These are phyloP conservation scores for Colletotrichum acutatum DNA, from an alignment of 2,329 filamentous ascomycete genomes.

Conservation along the genomic window DNA sequence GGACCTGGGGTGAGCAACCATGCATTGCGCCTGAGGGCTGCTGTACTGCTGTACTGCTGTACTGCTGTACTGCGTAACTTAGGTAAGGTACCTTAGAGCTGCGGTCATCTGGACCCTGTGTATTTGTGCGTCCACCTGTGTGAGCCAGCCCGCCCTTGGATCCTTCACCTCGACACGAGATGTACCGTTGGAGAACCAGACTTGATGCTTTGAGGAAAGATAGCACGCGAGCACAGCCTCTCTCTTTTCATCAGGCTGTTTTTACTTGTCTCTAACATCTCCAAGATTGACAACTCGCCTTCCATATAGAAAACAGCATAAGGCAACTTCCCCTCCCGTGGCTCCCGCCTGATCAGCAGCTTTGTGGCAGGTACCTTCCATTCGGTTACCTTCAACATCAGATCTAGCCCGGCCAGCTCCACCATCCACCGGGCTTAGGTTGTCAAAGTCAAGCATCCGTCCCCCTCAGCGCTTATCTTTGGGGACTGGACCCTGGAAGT, in stretches of 20 bases:
- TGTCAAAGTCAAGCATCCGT: constrained; percentile 26
- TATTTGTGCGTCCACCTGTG: background rate
- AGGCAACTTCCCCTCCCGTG: background rate
- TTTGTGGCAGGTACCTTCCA: constrained; percentile 18
- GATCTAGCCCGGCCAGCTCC: constrained; percentile 8
- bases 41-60: too few species aligned
- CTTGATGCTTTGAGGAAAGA: constrained; percentile 11
- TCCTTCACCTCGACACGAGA: background rate
- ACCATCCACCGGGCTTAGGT: constrained; percentile 25
- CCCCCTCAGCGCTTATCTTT: constrained; percentile 34
- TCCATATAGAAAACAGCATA: background rate
- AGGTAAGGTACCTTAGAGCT: too few species aligned
- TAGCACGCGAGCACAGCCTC: constrained; percentile 26
- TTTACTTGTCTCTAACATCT: background rate
- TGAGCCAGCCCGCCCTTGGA: background rate
- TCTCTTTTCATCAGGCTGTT: background rate
- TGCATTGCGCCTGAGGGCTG: too few species aligned
- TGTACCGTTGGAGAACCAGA: background rate
- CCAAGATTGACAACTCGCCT: background rate
- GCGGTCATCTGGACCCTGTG: constrained; percentile 18
- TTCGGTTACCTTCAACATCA: constrained; percentile 1
- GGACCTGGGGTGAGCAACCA: too few species aligned
- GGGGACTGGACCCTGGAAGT: constrained; percentile 24
- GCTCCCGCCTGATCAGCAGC: constrained; percentile 2
- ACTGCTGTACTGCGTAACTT: too few species aligned